Evolutionary conservation across 345 rosid genomes (phyloP), one percentile per base, ranked within the genome.

Genomic region (Bretschneidera sinensis): DNA sequence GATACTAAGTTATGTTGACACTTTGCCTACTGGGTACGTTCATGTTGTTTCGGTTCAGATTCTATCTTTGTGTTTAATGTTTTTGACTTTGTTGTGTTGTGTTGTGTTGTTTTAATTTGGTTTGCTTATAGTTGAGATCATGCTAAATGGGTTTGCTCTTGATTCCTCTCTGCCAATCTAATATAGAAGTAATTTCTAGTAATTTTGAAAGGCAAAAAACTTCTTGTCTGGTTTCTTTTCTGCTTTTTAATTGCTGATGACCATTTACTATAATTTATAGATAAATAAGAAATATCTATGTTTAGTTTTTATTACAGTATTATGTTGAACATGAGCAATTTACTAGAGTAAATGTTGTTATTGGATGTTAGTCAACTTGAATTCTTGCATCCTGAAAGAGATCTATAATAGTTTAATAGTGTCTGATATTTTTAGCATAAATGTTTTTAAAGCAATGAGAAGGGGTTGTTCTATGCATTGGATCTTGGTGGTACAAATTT

Each of bases 401-500:
- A 35, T n/a, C 4, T 23, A n/a, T n/a, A n/a, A n/a, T n/a, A n/a
- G n/a, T n/a, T 13, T 9, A 4, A 1, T 65, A 16, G 9, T 9
- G 15, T 23, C 63, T 47, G 45, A 54, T 52, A 48, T 19, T 35
- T n/a, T 25, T 24, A 51, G 14, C 24, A 51, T 20, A 51, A 51
- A 21, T 59, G 1, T 16, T 45, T 55, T 54, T 65, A 34, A 68
- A 88, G 98, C 81, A 79, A 80, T 56, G 95, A 88, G 82, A 81
- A 78, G 55, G 95, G 96, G 3, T 74, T 86, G 87, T 88, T 84
- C 71, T 91, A 86, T 78, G 98, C 88, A 14, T 70, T 91, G 81
- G 98, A 91, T 77, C 89, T 91, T 19, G 98, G 98, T 0, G 98
- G 96, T 57, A 88, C 98, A 0, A 88, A 91, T 57, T 88, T 88